These are phyloP conservation scores for Candida vaughaniae DNA, from an alignment of 805 yeast genomes.

Conservation along the genomic window DNA sequence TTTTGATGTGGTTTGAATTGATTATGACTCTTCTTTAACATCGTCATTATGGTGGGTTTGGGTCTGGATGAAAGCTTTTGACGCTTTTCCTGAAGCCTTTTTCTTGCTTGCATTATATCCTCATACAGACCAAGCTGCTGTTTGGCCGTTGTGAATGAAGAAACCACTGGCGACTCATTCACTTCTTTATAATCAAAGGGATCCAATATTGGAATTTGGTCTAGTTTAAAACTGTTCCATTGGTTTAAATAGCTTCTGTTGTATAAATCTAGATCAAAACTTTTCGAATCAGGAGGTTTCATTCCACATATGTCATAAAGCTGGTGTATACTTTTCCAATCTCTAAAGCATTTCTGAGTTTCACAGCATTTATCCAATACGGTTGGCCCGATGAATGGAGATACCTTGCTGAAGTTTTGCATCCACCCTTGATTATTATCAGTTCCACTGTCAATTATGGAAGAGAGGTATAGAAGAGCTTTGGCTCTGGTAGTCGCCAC, in stretches of 20 bases:
- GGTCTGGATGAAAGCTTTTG: too few species aligned
- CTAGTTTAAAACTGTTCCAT: conserved; percentile 11
- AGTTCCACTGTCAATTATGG: conserved; percentile 17
- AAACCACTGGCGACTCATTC: neutral
- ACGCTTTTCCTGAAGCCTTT: conserved; percentile 4
- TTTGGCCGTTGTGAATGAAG: conserved; percentile 7
- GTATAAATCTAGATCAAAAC: conserved; percentile 14
- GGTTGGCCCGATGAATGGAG: conserved; percentile 25
- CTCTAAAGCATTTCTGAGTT: conserved; percentile 19
- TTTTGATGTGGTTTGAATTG: conserved; percentile 2
- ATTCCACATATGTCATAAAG: conserved; percentile 19
- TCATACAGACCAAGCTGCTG: conserved; percentile 6
- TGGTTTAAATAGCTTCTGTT: conserved; percentile 14
- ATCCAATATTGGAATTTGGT: neutral
- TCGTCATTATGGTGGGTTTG: neutral
- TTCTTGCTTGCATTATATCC: conserved; percentile 4
- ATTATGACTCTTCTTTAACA: neutral
- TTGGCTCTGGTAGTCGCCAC: conserved; percentile 90
- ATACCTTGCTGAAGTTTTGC: conserved; percentile 12
- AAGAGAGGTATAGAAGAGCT: conserved; percentile 47
- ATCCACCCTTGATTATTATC: conserved; percentile 2
- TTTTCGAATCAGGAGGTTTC: neutral
- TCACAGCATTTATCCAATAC: conserved; percentile 10
- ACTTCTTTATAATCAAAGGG: conserved; percentile 3
- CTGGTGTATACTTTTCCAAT: conserved; percentile 13